A percentile compares a stretch with the other conserved stretches of the same genome.
Evolutionary conservation across 176 grass and related monocot species (phyloP).

Genomic region (Ensete ventricosum): DNA sequence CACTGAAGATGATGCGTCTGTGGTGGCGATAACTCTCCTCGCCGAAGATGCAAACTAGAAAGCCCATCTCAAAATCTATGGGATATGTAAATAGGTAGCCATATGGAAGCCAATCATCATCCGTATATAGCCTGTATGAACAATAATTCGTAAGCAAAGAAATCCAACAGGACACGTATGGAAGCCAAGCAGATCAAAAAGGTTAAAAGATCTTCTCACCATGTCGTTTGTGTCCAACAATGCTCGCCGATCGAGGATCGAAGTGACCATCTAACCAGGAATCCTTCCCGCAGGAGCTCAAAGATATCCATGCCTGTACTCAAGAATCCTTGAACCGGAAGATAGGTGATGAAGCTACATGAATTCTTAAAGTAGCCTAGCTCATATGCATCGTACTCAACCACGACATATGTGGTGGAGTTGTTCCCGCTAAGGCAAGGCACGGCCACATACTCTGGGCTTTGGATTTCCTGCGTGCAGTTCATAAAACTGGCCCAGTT

Average conservation of each 20-base stretch:
- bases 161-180: too few relatives aligned
- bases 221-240: not conserved
- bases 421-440: not conserved
- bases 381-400: not conserved
- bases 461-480: not conserved
- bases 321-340: not conserved
- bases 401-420: not conserved
- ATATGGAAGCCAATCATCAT: too few relatives aligned
- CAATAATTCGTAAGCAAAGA: too few relatives aligned
- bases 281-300: not conserved
- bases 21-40: not conserved
- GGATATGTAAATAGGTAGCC: too few relatives aligned
- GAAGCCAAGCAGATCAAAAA: not conserved
- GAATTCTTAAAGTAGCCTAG: not conserved
- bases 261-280: not conserved
- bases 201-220: not conserved
- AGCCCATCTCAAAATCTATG: fast-evolving
- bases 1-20: not conserved
- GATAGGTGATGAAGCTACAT: not conserved
- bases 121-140: too few relatives aligned
- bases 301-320: not conserved
- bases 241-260: not conserved
- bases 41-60: not conserved
- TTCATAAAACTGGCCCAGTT: not conserved
- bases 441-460: not conserved